phyloP scores from a whole-genome alignment of 108 stramenopile genomes.

The Nitzschia sp. region DNA sequence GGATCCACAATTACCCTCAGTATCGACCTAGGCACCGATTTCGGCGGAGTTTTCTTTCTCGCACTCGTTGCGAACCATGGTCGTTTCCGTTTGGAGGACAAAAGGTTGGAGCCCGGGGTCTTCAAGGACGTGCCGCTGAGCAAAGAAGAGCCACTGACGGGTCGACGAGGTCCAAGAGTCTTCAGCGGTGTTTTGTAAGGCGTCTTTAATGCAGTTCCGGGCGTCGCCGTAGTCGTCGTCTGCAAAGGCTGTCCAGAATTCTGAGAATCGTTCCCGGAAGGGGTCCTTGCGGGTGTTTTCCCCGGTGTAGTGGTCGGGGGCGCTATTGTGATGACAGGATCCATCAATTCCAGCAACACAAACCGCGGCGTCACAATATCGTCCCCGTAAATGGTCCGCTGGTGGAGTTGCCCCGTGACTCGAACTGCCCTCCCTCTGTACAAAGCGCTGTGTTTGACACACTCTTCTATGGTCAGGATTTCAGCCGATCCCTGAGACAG shows the following conservation, averaged over 20 bases:
- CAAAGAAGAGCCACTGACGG: neutral
- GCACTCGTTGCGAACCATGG: slow-evolving; percentile 9
- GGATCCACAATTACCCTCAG: slow-evolving; percentile 31
- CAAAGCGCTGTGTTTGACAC: slow-evolving; percentile 11
- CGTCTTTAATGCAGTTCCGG: neutral
- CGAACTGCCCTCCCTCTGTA: slow-evolving; percentile 20
- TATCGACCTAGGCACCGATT: neutral
- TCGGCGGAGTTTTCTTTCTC: slow-evolving; percentile 8
- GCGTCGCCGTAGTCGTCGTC: neutral
- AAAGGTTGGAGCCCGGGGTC: neutral
- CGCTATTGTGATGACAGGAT: neutral
- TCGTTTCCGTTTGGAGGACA: neutral
- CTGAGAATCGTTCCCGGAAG: neutral
- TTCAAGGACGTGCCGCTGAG: neutral
- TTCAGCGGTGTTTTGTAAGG: slow-evolving; percentile 15
- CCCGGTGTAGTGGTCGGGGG: neutral
- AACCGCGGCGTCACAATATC: neutral
- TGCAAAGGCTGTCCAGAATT: no score
- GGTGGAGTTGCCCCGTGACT: slow-evolving; percentile 26
- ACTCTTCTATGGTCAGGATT: slow-evolving; percentile 36
- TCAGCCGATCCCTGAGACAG: slow-evolving; percentile 32
- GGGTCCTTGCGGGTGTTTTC: neutral
- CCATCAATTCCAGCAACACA: slow-evolving; percentile 15
- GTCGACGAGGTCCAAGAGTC: slow-evolving; percentile 11
- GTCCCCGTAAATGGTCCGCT: slow-evolving; percentile 2